Evolutionary conservation across 148 eudicot genomes (phyloP).

Genomic region (Euryodendron excelsum): DNA sequence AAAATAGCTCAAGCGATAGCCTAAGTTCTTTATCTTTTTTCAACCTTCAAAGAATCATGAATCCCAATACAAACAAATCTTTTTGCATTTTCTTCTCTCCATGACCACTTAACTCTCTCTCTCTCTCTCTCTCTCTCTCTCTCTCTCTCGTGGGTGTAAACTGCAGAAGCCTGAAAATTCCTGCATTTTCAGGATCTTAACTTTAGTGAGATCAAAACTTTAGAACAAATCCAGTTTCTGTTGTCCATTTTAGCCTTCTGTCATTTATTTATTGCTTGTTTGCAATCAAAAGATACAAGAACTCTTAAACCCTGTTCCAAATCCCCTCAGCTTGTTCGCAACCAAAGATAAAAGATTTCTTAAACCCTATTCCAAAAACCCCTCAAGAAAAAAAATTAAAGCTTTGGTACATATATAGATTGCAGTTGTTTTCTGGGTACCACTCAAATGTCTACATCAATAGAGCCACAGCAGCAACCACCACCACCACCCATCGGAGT

Average conservation of each 20-base stretch:
- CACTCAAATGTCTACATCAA: constrained; percentile 18
- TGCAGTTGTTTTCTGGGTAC: not conserved
- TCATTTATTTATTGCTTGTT: not conserved
- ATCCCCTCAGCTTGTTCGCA: not conserved
- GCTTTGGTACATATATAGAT: no score
- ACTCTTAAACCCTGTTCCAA: not conserved
- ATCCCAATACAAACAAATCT: constrained; percentile 13
- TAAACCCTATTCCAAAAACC: not conserved
- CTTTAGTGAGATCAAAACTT: not conserved
- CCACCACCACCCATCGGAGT: constrained; percentile 27
- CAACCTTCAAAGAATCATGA: no score
- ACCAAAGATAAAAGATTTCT: no score
- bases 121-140: not conserved
- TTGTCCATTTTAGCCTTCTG: not conserved
- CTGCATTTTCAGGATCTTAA: not conserved
- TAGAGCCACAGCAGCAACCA: constrained; percentile 14
- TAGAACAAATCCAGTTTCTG: not conserved
- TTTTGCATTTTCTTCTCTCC: not conserved
- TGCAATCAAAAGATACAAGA: not conserved
- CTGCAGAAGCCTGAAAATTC: not conserved
- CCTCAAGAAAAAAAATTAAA: not conserved
- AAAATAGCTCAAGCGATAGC: not conserved
- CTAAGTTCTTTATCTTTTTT: not conserved
- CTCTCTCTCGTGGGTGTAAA: not conserved
- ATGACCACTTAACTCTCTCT: not conserved